Conservation (phyloP, 441 rosid species). For the Erysimum pusillum region DNA sequence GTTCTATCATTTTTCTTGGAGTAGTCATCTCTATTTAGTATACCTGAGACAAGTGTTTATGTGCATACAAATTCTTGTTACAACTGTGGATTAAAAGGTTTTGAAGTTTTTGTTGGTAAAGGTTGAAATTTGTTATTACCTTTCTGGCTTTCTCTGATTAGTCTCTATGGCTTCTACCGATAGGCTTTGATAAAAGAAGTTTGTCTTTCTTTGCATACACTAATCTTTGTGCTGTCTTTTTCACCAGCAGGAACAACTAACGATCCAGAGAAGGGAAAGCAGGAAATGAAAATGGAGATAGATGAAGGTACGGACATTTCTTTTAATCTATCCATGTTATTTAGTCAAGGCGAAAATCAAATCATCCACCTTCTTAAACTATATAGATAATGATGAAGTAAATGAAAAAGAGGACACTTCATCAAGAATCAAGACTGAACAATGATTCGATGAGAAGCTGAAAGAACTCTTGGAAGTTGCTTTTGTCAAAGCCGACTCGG, state of each 20-base stretch:
- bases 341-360: background rate
- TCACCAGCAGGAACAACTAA: conserved; percentile 45
- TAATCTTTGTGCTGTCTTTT: conserved; percentile 31
- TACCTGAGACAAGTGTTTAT: conserved; percentile 3
- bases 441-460: conserved; percentile 60
- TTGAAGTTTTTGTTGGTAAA: background rate
- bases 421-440: conserved; percentile 52
- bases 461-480: conserved; percentile 62
- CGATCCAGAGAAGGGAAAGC: conserved; percentile 46
- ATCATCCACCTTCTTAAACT: background rate
- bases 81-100: background rate
- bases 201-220: conserved; percentile 3
- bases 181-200: background rate
- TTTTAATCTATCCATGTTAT: background rate
- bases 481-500: conserved; percentile 51
- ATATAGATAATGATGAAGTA: conserved; percentile 54
- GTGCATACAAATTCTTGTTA: background rate
- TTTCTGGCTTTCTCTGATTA: background rate
- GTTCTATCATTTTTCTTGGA: background rate
- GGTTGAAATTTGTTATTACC: background rate
- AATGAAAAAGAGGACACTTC: conserved; percentile 53
- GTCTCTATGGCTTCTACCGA: background rate
- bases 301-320: conserved; percentile 50
- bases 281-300: conserved; percentile 51
- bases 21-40: background rate